Base-by-base conservation (phyloP, 1,139 yeast genomes). In the Pichia sp. region DNA sequence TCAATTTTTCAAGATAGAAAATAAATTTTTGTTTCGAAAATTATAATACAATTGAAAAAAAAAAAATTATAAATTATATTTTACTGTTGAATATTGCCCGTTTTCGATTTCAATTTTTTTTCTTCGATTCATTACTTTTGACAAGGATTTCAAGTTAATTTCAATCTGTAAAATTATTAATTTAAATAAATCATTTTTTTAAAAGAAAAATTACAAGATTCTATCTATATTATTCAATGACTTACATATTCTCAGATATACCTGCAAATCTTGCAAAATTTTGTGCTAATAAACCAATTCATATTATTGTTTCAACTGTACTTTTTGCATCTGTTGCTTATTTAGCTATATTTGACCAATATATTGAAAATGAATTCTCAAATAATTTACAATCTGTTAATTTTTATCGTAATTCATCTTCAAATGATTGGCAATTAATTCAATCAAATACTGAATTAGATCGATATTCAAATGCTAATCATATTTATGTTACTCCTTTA, bases 241-340 rank as follows among this genome's bases (percentile, higher is more conserved):
- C 60, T 2, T 52, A 45, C 35, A 38, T 56, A 26, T 46, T 55
- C 31, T 47, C 58, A 20, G 52, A 46, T 30, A 41, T 50, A n/a
- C 54, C 63, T 25, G 78, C 79, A 12, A 54, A 55, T 36, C 57
- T 82, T 49, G 85, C 95, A 32, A 76, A 73, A 53, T 64, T 74
- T 36, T 80, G 92, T 41, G 95, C 96, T 23, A 79, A 78, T 53
- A 78, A 82, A 58, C 99, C 99, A 30, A 87, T 92, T 55, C 98
- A 92, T 64, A 78, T 90, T 49, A 80, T 92, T 49, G 80, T 89
- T 42, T 61, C 80, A 51, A 77, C 90, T 20, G 75, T 94, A 28
- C 67, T 87, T 46, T 66, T 87, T 48, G 95, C 95, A 3, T 82
- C 95, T 9, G 69, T 85, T 46, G 87, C 94, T 11, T 92, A 87